Evolutionary conservation across 2,329 filamentous ascomycete species (phyloP).

Genomic region (Penicillium sp.): DNA sequence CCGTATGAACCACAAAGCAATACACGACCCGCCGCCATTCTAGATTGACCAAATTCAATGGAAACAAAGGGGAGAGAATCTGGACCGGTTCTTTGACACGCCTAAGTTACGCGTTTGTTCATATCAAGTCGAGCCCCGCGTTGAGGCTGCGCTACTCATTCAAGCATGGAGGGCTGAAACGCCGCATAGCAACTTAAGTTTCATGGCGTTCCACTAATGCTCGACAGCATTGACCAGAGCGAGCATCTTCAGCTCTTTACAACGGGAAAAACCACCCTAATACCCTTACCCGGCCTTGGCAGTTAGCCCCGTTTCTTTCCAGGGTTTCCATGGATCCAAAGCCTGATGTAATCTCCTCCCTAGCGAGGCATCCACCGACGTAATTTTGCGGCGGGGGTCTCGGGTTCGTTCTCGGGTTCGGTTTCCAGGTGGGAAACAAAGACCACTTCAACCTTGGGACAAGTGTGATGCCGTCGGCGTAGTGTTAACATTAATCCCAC

Average conservation of each 20-base stretch:
- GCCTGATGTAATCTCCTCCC: not conserved
- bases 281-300: conserved; percentile 6
- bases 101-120: not conserved
- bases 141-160: not conserved
- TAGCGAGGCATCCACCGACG: not conserved
- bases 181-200: not conserved
- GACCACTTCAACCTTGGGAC: not conserved
- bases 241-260: not conserved
- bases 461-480: not conserved
- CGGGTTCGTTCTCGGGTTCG: not conserved
- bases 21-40: not conserved
- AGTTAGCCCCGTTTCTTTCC: conserved; percentile 8
- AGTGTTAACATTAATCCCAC: not conserved
- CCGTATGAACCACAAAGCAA: not conserved
- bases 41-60: not conserved
- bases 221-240: not conserved
- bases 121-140: not conserved
- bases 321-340: conserved; percentile 13
- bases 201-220: not conserved
- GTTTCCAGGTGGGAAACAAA: not conserved
- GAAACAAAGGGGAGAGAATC: not conserved
- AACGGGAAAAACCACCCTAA: conserved; percentile 1
- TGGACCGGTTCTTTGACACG: not conserved
- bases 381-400: not conserved
- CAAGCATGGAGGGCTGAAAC: not conserved